Evolutionary conservation across 1,284 basidiomycete species (phyloP), one percentile per base, ranked within the genome.

Genomic region (Cryptococcus sp.): DNA sequence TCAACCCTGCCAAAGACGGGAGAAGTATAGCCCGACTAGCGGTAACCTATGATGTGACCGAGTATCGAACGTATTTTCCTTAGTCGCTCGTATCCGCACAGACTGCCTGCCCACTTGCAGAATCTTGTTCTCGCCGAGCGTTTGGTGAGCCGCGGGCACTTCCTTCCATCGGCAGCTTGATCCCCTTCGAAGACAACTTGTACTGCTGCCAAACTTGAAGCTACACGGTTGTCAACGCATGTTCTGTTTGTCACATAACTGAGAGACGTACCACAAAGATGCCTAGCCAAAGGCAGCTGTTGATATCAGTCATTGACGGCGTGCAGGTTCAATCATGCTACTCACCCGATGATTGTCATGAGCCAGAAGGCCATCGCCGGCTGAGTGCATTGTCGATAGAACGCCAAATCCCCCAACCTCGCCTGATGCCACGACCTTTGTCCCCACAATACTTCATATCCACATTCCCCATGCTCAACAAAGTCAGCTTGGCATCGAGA

Each of bases 331-430:
- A 34, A 16, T 9, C 16, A 16, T 34, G 32, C 10, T 21, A 50
- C 52, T 54, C 25, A 54, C 52, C 48, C 48, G 18, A 54, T 14
- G 32, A 54, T 19, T 13, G 25, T 40, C 44, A 54, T 50, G 13
- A 54, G 32, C 53, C 53, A 54, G 43, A 43, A 54, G 18, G 53
- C 53, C 23, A 50, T 39, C n/a, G 44, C 22, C 19, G 53, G 37
- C 23, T 54, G 48, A 1, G 46, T 41, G 28, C 53, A 54, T 3
- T 43, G 45, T 24, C 45, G 47, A 24, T 54, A 48, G 36, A 25
- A 54, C 31, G 48, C 53, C 18, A 54, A 24, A n/a, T 41, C 37
- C 14, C 53, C 53, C 9, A 54, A 25, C 22, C 48, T 32, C 39
- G 45, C 53, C 24, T 50, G 45, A 31, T 48, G 46, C 46, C 46